A percentile compares a stretch with the other conserved stretches of the same genome.
These are phyloP conservation scores for Chlorella sp. DNA, from an alignment of 139 green algal species.

Conservation along the genomic window DNA sequence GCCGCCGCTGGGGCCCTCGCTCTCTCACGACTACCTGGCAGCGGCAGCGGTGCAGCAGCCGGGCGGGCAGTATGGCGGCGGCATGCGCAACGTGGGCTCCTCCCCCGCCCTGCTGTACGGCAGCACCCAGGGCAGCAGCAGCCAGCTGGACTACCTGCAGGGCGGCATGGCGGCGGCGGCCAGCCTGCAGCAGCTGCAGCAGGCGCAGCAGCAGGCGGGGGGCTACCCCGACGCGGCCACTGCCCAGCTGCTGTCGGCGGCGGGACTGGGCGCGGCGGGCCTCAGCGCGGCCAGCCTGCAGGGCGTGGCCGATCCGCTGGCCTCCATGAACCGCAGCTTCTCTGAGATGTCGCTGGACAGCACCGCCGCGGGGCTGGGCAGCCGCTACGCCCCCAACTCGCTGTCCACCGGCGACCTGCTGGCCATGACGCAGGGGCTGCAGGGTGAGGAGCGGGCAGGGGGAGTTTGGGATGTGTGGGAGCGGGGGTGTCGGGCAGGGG, in stretches of 20 bases:
- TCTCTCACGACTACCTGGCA: conserved; percentile 10
- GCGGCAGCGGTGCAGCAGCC: neutral
- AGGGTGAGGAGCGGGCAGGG: neutral
- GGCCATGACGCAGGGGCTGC: conserved; percentile 28
- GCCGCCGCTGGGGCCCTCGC: neutral
- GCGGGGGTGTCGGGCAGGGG: too few species aligned
- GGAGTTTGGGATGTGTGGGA: too few species aligned
- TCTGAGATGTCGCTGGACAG: conserved; percentile 39
- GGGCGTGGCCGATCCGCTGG: conserved; percentile 8
- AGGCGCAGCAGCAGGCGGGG: conserved; percentile 18
- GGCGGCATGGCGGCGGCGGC: conserved; percentile 10
- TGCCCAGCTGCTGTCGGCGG: conserved; percentile 2
- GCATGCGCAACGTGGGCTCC: conserved; percentile 24
- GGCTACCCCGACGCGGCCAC: neutral
- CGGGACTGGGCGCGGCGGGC: too few species aligned
- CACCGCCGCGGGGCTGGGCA: conserved; percentile 12
- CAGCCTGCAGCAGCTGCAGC: conserved; percentile 8
- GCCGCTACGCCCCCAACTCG: neutral
- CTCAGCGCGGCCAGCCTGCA: neutral
- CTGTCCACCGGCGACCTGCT: conserved; percentile 40
- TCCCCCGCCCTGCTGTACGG: conserved; percentile 13
- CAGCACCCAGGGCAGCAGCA: conserved; percentile 1
- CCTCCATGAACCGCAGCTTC: conserved; percentile 26
- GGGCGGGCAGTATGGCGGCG: neutral
- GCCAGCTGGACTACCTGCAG: conserved; percentile 30